Evolutionary conservation across 192 early-diverging fungal species (phyloP).

Genomic region (Coemansia sp.): DNA sequence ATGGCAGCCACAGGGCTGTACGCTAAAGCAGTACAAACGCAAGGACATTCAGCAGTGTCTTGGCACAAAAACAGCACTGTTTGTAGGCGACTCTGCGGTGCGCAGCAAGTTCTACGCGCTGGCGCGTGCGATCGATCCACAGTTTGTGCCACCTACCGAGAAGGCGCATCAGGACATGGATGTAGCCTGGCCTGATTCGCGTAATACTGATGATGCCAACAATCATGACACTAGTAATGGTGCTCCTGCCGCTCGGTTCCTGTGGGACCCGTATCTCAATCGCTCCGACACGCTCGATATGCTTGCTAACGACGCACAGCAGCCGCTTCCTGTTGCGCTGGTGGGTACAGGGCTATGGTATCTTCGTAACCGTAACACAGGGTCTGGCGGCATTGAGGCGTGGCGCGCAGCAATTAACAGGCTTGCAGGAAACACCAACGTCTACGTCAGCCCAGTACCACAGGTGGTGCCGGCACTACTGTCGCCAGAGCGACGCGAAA

Average conservation of each 20-base stretch:
- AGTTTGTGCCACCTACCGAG: constrained; percentile 20
- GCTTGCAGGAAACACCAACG: constrained; percentile 27
- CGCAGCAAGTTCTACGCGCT: constrained; percentile 63
- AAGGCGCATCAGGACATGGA: constrained; percentile 38
- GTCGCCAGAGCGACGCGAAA: constrained; percentile 44
- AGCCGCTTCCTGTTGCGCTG: constrained; percentile 20
- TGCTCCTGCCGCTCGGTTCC: constrained; percentile 57
- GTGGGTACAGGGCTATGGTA: constrained; percentile 68
- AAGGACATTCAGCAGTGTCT: constrained; percentile 55
- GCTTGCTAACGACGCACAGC: constrained; percentile 7
- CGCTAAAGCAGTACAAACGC: constrained; percentile 57
- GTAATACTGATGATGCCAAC: neutral
- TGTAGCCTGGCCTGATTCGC: constrained; percentile 39
- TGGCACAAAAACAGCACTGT: constrained; percentile 47
- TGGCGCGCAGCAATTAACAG: constrained; percentile 54
- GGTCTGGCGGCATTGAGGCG: constrained; percentile 34
- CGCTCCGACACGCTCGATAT: constrained; percentile 33
- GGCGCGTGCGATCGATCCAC: constrained; percentile 48
- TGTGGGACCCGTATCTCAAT: constrained; percentile 76
- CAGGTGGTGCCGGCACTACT: constrained; percentile 56
- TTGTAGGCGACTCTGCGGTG: constrained; percentile 70
- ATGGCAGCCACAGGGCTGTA: constrained; percentile 66
- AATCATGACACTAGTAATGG: neutral
- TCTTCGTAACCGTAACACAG: constrained; percentile 55
- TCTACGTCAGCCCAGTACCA: constrained; percentile 46